Evolutionary conservation across 73 alveolate species (phyloP), one percentile per base, ranked within the genome.

Genomic region (Paramecium sonneborni): DNA sequence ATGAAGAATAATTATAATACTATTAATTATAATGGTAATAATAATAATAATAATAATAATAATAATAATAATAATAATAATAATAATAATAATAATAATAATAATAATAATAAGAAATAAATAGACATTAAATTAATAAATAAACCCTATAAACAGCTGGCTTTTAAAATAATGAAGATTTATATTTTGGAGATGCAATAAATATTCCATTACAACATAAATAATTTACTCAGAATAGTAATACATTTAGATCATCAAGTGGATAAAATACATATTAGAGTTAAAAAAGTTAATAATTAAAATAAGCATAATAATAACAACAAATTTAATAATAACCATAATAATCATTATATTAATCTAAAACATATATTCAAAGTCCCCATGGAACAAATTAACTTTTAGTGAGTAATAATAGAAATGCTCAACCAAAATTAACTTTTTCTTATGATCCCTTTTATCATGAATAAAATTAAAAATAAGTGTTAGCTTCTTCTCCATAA

Each of bases 201-300:
- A 79, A 79, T 26, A 23, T 79, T 2, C 90, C 74, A 10, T 11
- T 79, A 62, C n/a, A 79, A 20, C 90, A 79, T 18, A 79, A 79
- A 79, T 37, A 57, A 14, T 79, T 79, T 44, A 79, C 90, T 18
- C 41, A 79, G 41, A 79, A 79, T 79, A 79, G 90, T 26, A 79
- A 79, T 46, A 79, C 90, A 12, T 43, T 39, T 32, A 79, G 55
- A 79, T 79, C 90, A 7, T 79, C 90, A 7, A 79, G 90, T 74
- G 87, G 87, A 18, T 79, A 79, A 43, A 62, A 62, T 8, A 52
- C 90, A 14, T 79, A 79, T 24, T 46, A 79, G 26, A 79, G 90
- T 46, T 24, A 79, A 14, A 79, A 79, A 26, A 79, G 90, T 39
- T 44, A 79, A 44, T 46, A 79, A 79, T 37, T 32, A 41, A 23